phyloP scores from a whole-genome alignment of 1,284 basidiomycete species.

The Earliella scabrosa region DNA sequence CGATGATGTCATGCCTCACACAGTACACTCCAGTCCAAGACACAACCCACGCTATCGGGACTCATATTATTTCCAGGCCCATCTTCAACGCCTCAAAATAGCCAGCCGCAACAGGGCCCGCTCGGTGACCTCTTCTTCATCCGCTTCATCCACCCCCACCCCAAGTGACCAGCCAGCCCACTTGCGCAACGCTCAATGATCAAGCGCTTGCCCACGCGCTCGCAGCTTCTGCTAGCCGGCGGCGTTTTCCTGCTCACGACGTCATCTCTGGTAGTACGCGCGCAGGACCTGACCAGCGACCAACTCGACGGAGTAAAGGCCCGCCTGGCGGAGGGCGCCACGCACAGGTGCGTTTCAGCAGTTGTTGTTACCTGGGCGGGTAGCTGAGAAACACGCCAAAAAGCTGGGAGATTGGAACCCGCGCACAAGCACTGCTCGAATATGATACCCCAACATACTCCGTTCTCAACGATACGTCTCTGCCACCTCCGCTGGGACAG shows the following conservation, averaged over 20 bases:
- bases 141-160: no score
- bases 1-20: no score
- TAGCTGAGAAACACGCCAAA: no score
- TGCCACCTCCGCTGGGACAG: conserved; percentile 40
- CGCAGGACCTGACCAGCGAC: conserved; percentile 37
- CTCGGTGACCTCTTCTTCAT: no score
- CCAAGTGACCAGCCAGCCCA: no score
- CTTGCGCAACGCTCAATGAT: no score
- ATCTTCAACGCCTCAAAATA: no score
- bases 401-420: conserved; percentile 87
- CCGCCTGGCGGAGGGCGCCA: conserved; percentile 51
- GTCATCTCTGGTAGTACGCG: background rate
- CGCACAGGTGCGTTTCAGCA: conserved; percentile 46
- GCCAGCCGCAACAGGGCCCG: no score
- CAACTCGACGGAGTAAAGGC: conserved; percentile 43
- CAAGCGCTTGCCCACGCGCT: background rate
- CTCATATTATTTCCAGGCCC: no score
- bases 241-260: conserved; percentile 9
- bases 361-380: no score
- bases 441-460: conserved; percentile 65
- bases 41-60: no score
- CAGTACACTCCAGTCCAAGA: no score
- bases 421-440: conserved; percentile 74
- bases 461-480: conserved; percentile 53
- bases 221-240: background rate